phyloP scores from a whole-genome alignment of 352 stramenopile species.

The Blastocystis sp. region DNA sequence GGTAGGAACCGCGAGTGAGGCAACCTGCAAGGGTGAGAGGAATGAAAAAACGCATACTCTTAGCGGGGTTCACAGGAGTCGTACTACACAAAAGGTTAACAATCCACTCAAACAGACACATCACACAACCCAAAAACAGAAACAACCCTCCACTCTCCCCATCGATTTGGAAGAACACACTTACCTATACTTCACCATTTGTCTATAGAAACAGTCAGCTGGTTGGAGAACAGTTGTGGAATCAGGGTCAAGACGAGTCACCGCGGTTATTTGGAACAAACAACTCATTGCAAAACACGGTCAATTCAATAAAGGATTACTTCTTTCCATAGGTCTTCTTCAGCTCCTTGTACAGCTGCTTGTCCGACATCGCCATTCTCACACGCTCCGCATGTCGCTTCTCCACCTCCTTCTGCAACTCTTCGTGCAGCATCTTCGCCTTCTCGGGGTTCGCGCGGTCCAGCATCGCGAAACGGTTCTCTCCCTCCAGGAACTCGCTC shows the following conservation, averaged over 20 bases:
- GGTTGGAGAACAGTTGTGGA: neutral
- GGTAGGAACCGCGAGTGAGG: neutral
- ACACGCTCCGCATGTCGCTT: constrained; percentile 18
- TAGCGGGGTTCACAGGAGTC: neutral
- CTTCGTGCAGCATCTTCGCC: neutral
- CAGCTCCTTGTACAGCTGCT: constrained; percentile 36
- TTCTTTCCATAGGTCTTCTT: constrained; percentile 50
- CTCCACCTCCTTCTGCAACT: neutral
- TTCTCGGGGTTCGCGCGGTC: neutral
- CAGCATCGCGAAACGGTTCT: constrained; percentile 18
- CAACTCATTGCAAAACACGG: neutral
- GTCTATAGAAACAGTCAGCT: neutral
- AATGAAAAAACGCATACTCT: too few relatives aligned
- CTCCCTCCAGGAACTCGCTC: constrained; percentile 11
- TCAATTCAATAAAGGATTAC: neutral
- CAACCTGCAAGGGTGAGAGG: too few relatives aligned
- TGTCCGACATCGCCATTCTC: constrained; percentile 40
- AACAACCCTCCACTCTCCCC: neutral
- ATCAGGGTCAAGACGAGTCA: neutral
- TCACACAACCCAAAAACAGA: neutral
- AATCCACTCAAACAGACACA: neutral
- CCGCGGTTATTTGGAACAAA: neutral
- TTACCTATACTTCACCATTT: constrained; percentile 10
- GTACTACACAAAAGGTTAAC: neutral
- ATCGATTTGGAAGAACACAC: neutral